phyloP scores from a whole-genome alignment of 1,284 basidiomycete species.

The Ganoderma boninense region DNA sequence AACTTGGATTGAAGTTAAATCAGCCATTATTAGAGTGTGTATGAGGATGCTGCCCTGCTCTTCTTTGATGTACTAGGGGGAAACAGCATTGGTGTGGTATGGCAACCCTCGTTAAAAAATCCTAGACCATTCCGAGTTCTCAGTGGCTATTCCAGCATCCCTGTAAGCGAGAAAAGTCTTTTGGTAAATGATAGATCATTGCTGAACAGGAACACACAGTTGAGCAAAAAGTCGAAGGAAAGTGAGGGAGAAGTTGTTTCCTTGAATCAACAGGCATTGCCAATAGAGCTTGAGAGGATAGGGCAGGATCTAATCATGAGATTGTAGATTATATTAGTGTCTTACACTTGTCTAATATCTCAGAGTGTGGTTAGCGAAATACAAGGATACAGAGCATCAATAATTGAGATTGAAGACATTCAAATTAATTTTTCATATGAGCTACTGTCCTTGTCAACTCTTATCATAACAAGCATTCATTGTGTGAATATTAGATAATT shows the following conservation, averaged over 20 bases:
- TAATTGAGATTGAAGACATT: too few species aligned
- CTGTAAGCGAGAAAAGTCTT: conserved; percentile 46
- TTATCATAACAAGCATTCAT: too few species aligned
- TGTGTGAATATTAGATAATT: too few species aligned
- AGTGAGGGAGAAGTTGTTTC: conserved; percentile 72
- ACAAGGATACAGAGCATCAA: too few species aligned
- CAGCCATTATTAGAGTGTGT: conserved; percentile 61
- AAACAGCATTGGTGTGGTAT: conserved; percentile 81
- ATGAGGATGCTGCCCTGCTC: conserved; percentile 81
- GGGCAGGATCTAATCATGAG: conserved; percentile 3
- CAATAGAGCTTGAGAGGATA: conserved; percentile 85
- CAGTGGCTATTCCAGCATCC: conserved; percentile 80
- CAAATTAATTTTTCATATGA: too few species aligned
- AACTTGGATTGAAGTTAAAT: conserved; percentile 3
- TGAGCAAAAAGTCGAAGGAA: conserved; percentile 39
- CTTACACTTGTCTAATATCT: too few species aligned
- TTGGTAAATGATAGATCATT: conserved; percentile 1
- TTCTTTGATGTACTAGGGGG: conserved; percentile 92
- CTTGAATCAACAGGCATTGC: conserved; percentile 75
- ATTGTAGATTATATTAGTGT: background rate
- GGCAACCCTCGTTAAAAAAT: conserved; percentile 78
- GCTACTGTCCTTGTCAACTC: too few species aligned
- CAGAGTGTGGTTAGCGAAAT: too few species aligned
- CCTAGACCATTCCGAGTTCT: conserved; percentile 82
- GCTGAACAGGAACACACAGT: conserved; percentile 14